Evolutionary conservation across 2,329 filamentous ascomycete genomes (phyloP), one percentile per base, ranked within the genome.

Genomic region (Aureobasidium namibiae): DNA sequence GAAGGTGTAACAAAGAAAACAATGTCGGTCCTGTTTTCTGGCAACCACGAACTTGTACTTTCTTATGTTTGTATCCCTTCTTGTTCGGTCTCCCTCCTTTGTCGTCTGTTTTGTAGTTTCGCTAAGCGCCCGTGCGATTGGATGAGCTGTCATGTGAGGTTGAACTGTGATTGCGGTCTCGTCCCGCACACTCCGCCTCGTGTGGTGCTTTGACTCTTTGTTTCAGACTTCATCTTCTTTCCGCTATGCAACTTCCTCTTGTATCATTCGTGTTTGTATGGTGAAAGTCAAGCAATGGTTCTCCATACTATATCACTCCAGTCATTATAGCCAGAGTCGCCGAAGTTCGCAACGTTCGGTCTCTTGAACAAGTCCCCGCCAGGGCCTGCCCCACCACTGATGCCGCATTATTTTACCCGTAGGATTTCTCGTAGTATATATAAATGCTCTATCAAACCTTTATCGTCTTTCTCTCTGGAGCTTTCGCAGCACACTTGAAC

Each of bases 81-180:
- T 53, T 42, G 26, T 16, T 52, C 16, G 8, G 13, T n/a, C 26
- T 13, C 7, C 21, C 13, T 18, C 29, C 13, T 31, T 18, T 38
- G 31, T 38, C 14, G 16, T 14, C 38, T 38, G 29, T 46, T 38
- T 38, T 6, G 29, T 10, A 13, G 53, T 56, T 56, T 46, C 41
- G 41, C 33, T 56, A 56, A 56, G 53, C 53, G 53, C 53, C 53
- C 53, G 53, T 56, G 53, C 41, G 14, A 21, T 23, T 45, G 31
- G 3, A n/a, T n/a, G 31, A 39, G 34, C 36, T 53, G 49, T 53
- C 49, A 53, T 53, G 49, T 41, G 49, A 53, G 36, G 26, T 53
- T 53, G 24, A 44, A 34, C 10, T 56, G 52, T 42, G 49, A 53
- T 41, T 53, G 50, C 38, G 38, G 33, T 52, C 16, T 24, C 10